Base-by-base conservation (phyloP, 2,329 filamentous ascomycete genomes). In the Didymella pomorum region DNA sequence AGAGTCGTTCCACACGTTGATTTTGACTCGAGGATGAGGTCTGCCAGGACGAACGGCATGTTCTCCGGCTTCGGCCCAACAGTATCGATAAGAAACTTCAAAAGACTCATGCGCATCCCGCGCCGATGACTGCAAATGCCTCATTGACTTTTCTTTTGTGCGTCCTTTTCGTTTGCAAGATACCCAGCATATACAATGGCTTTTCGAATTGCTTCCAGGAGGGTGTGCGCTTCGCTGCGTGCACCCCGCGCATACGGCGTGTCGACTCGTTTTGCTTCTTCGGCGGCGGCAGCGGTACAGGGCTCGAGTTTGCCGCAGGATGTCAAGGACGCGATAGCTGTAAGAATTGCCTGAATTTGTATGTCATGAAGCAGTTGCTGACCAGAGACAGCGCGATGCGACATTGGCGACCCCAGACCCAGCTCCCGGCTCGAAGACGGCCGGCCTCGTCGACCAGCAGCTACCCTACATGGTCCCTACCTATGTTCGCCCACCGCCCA, bases 401-500 rank as follows among this genome's bases (percentile, higher is more conserved):
- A 62, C 65, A 28, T 67, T 89, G 12, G 83, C 89, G 10, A 92
- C 89, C 66, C 84, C 90, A 47, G 92, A 96, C 71, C 92, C 92
- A 33, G 72, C 87, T 14, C 70, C 85, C 46, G 89, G 92, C 77
- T 95, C 92, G 0, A 81, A 87, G 68, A 96, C 91, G 64, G 86
- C 87, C 31, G 84, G 87, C 28, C 84, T 97, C 59, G 86, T 97
- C 64, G 84, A 87, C 66, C 86, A 91, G 61, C 88, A 93, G 70
- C 84, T 88, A 29, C 90, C 91, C 3, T 98, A 88, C 79, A 98
- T 99, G 94, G 91, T 99, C 26, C 89, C 93, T 2, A 99, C 95
- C 52, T 99, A 99, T 79, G 88, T 92, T 51, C 91, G 95, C 25
- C 94, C 95, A 47, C 85, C 90, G 43, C 92, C 93, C 2, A 91